Base-by-base conservation (phyloP, 331 rosid genomes). In the Spiraea crenata region DNA sequence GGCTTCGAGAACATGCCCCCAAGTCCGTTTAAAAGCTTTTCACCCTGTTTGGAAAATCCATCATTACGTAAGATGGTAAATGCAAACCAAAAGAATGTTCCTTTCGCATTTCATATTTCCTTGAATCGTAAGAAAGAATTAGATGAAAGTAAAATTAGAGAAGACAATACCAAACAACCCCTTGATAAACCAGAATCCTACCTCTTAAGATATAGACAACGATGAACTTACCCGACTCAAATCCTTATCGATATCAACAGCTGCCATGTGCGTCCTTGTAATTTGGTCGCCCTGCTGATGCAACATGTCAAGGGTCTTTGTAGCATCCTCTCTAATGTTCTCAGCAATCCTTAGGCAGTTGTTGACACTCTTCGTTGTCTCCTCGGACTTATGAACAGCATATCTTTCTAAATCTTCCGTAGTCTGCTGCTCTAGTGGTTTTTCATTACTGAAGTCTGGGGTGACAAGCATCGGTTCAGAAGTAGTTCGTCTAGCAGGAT, bases 231-330 rank as follows among this genome's bases (percentile, higher is more conserved):
- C 99, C 92, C 78, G 73, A 46, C 90, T 88, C 82, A 95, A 79
- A 76, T 95, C 99, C 78, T 82, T 89, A 56, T 91, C 99, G 1
- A 91, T 89, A 1, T 95, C 96, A 54, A 79, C 89, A 64, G 92
- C 83, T 83, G 86, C 89, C 69, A 74, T 80, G 79, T 89, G 99
- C 6, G 98, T 89, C 87, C 96, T 82, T 17, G 82, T 86, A 37
- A 95, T 95, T 66, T 95, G 99, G 2, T 95, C 95, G 57, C 99
- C 99, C 88, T 95, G 99, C n/a, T 86, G 79, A 74, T 95, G 86
- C 93, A 95, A 71, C 93, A 81, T 88, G 44, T 87, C 96, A 71
- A 95, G 96, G 41, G 96, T 95, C 76, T 34, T 89, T 38, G 89
- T 57, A 16, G 98, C 99, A 80, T 86, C 97, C 8, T 56, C 87